Base-by-base conservation (phyloP, 257 asterid genomes). In the Solanum bukasovii region DNA sequence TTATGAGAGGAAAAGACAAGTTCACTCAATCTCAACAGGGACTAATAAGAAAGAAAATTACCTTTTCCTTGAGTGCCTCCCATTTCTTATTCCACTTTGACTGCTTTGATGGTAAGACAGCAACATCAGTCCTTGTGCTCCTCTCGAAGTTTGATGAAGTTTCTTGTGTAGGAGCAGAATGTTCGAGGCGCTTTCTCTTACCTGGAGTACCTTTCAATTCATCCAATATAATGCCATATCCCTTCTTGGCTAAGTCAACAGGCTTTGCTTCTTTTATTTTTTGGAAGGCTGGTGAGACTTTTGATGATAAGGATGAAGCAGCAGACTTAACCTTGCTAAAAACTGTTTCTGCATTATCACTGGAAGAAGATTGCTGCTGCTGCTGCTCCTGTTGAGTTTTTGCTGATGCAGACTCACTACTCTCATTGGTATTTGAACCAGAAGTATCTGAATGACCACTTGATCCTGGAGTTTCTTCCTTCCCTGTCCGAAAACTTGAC, bases 241-340 rank as follows among this genome's bases (percentile, higher is more conserved):
- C 98, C 90, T 94, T 97, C 94, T 96, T 97, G 86, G 93, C 94
- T 33, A 96, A 72, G 88, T 96, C 99, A 83, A 95, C 71, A 18
- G 98, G 98, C 87, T 93, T 96, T 88, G 98, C 95, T 83, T 94
- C 98, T 91, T 94, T 97, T 68, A 97, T 85, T 91, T 93, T 96
- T 86, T 90, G 92, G 90, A 93, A 93, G 91, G 95, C 96, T 72
- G 78, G 89, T 31, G 96, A 94, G 65, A 95, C 93, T 91, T 88
- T 93, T 0, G 94, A 92, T 87, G 98, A 91, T 84, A 94, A 20
- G 87, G 92, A 93, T 88, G 95, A 91, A 84, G 91, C 92, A 13
- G 95, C 94, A 91, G 67, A 88, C 91, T 93, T 97, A 89, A 95
- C 89, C 93, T 92, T 95, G 89, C 92, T 92, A 89, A 92, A 95